Percentiles rank a stretch among this genome's conserved stretches.
Conservation (phyloP, 1,139 yeast genomes). For the Pneumocystis oryctolagi region DNA sequence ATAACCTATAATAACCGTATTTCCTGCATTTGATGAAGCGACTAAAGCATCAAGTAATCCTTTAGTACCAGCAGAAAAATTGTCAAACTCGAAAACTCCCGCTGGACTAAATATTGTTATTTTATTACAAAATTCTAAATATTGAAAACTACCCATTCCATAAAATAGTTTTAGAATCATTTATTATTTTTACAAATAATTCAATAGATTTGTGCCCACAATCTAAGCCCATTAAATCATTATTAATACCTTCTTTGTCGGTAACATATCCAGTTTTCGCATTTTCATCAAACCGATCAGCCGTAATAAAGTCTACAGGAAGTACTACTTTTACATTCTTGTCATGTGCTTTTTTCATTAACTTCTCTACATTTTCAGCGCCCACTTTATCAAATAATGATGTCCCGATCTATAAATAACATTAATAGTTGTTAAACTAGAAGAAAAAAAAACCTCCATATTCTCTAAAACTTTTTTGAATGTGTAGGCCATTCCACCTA, state of each 20-base stretch:
- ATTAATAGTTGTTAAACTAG: background rate
- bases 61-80: conserved; percentile 81
- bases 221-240: conserved; percentile 87
- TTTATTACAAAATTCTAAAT: conserved; percentile 8
- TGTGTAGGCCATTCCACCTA: conserved; percentile 88
- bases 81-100: conserved; percentile 93
- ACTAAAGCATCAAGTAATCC: conserved; percentile 75
- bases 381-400: conserved; percentile 86
- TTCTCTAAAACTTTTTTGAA: conserved; percentile 81
- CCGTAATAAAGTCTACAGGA: conserved; percentile 89
- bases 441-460: conserved; percentile 28
- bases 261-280: conserved; percentile 72
- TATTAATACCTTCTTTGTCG: conserved; percentile 79
- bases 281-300: conserved; percentile 81
- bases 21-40: conserved; percentile 66
- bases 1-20: conserved; percentile 68
- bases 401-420: conserved; percentile 48
- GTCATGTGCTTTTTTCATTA: conserved; percentile 87
- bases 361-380: conserved; percentile 76
- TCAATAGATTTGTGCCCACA: conserved; percentile 75
- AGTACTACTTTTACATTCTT: conserved; percentile 80
- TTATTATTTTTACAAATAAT: conserved; percentile 63
- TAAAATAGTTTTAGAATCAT: conserved; percentile 87
- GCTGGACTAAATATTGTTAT: conserved; percentile 41
- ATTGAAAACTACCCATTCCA: conserved; percentile 59